Evolutionary conservation across 345 rosid species (phyloP), one percentile per base, ranked within the genome.

Genomic region (Triadica sebifera): DNA sequence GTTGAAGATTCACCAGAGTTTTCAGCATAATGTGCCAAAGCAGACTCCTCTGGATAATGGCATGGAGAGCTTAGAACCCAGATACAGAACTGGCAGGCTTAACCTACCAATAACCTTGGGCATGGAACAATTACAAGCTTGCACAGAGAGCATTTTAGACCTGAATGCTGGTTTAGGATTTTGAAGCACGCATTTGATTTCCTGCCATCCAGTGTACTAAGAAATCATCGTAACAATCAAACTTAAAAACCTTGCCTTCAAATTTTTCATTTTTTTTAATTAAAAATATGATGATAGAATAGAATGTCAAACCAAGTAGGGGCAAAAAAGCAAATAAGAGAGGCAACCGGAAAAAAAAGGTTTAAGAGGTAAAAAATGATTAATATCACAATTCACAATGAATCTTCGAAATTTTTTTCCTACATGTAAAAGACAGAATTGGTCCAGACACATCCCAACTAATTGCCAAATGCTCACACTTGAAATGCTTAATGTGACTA

Each of bases 121-220:
- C 77, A 80, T 69, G 76, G 83, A 64, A 72, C 51, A 76, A 59
- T 72, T 76, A 89, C 64, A 73, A 70, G 67, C 84, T 81, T 82
- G 89, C 59, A 85, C 65, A 76, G 89, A 81, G 75, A 80, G 72
- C 80, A 86, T 58, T 81, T 78, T 84, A 81, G 71, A 83, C 86
- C 72, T 86, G 83, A 68, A 67, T 39, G 75, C 85, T 74, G 84
- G 79, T 80, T 82, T 86, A 70, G 77, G 82, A 81, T 78, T 79
- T 78, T 20, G 83, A 79, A 89, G 88, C 69, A 83, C 67, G 84
- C 88, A 90, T 74, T 87, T 88, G 70, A 87, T 86, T 77, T 81
- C 96, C 96, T 89, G 93, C 85, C 80, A 88, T 71, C 72, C 87
- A 88, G 79, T 67, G 64, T 64, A 81, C 83, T 68, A 79, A 79